phyloP scores from a whole-genome alignment of 441 rosid genomes.

The Syzygium syzygioides region DNA sequence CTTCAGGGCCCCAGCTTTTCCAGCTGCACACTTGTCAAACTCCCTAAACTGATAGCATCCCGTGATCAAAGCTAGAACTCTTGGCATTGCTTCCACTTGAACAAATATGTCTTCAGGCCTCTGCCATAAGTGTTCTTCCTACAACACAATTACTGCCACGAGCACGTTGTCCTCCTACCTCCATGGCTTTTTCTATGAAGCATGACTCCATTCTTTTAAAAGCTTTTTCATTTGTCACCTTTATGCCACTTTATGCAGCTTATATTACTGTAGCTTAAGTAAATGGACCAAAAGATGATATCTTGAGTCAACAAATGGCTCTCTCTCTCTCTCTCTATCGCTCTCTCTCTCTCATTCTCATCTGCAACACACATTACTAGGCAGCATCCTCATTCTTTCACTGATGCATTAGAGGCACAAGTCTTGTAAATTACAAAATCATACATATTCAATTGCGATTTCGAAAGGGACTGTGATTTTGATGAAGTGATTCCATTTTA shows the following conservation, averaged over 20 bases:
- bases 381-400: background rate
- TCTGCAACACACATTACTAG: background rate
- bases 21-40: background rate
- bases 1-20: background rate
- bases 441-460: background rate
- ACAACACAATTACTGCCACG: background rate
- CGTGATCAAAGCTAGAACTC: background rate
- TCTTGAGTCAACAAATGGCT: background rate
- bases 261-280: background rate
- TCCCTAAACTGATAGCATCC: background rate
- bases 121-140: background rate
- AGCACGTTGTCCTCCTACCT: background rate
- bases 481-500: background rate
- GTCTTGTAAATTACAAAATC: background rate
- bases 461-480: background rate
- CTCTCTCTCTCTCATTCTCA: background rate
- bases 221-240: background rate
- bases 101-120: background rate
- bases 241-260: background rate
- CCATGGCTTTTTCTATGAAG: background rate
- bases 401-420: background rate
- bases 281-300: background rate
- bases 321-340: background rate
- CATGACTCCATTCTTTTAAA: background rate
- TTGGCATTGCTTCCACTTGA: background rate